Base-by-base conservation (phyloP, 768 basidiomycete genomes). In the Leccinum arenicola region DNA sequence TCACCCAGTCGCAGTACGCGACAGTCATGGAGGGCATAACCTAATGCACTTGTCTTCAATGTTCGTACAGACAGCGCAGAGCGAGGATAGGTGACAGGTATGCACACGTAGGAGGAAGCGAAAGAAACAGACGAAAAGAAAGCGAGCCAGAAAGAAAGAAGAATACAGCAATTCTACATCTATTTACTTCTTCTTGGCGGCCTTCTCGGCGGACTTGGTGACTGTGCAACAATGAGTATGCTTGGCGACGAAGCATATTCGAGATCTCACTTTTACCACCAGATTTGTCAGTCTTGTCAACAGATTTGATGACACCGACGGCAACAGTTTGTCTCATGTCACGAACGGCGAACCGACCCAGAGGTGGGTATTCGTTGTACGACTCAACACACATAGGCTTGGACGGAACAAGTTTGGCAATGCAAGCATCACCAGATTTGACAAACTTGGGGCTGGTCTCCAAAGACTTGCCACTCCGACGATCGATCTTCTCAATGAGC, bases 281-380 rank as follows among this genome's bases (percentile, higher is more conserved):
- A 72, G 80, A 68, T 78, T 93, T 95, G 59, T 95, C 94, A 66
- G 93, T 84, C 87, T 95, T 96, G 56, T 97, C 95, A 64, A 97
- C 95, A 61, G 87, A 85, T 84, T 98, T 98, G 86, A 98, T 97
- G 82, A 98, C 91, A 79, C 95, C 95, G 71, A 97, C 95, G 66
- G 95, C 95, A 64, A 99, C 96, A 64, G 96, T 97, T 82, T 98
- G 95, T 77, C 95, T 90, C 95, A 98, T 97, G 84, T 97, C 95
- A 88, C 95, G 95, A 77, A 97, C 95, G 72, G 95, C 95, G 81
- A 96, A 96, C 77, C 96, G 95, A 83, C 97, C 96, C 66, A 99
- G 89, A 78, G 97, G 97, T 69, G 97, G 96, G 82, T 98, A 99
- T 78, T 95, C 91, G 74, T 89, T 88, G 86, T 95, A 97, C 45